Conservation (phyloP, 192 early-diverging fungal genomes). For the Obelidium mucronatum region DNA sequence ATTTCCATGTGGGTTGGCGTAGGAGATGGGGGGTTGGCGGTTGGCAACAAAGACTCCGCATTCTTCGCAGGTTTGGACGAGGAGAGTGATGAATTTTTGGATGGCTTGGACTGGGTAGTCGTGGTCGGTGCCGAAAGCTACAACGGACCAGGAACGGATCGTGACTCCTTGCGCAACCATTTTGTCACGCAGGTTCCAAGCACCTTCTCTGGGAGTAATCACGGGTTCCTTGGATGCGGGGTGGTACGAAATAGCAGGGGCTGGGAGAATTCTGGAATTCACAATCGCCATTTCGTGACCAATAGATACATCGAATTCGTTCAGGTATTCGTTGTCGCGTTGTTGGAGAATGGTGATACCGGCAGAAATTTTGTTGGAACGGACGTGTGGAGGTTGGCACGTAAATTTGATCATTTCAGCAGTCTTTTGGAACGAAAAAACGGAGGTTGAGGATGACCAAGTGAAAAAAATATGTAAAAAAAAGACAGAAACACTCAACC, state of each 20-base stretch:
- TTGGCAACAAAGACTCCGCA: constrained; percentile 66
- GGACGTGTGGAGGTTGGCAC: constrained; percentile 82
- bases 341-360: constrained; percentile 73
- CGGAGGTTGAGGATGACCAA: neutral
- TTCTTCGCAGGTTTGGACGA: constrained; percentile 78
- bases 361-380: constrained; percentile 83
- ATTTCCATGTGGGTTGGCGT: constrained; percentile 68
- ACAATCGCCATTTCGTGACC: constrained; percentile 69
- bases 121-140: constrained; percentile 72
- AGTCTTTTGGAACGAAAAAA: constrained; percentile 65
- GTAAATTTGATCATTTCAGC: constrained; percentile 97
- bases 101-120: constrained; percentile 59
- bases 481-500: constrained; percentile 38
- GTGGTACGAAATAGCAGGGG: constrained; percentile 79
- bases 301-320: constrained; percentile 79
- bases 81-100: constrained; percentile 75
- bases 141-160: constrained; percentile 82
- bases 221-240: constrained; percentile 67
- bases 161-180: constrained; percentile 76
- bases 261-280: constrained; percentile 79
- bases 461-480: constrained; percentile 16
- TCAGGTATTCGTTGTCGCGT: constrained; percentile 75
- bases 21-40: constrained; percentile 64
- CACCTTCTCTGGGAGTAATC: constrained; percentile 71
- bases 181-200: constrained; percentile 89